Base-by-base conservation (phyloP, 1,284 basidiomycete genomes). In the Leucoagaricus sp. region DNA sequence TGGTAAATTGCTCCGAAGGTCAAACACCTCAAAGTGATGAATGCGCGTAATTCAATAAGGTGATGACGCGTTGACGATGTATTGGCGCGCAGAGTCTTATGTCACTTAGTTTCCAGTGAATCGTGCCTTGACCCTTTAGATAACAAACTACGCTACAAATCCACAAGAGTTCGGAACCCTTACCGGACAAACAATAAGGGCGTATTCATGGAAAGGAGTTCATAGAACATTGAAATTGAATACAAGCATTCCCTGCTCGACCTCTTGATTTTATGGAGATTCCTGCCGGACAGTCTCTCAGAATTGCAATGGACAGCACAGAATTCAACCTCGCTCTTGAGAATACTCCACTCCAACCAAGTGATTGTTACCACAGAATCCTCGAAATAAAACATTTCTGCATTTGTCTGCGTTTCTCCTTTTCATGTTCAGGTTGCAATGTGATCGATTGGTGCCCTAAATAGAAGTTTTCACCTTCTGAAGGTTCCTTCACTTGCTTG, bases 401-500 rank as follows among this genome's bases (percentile, higher is more conserved):
- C 31, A 34, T 44, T 31, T 42, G 46, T 44, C 19, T 17, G 25
- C 10, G 13, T 42, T 25, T 38, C 8, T 21, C n/a, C n/a, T 55
- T 55, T 47, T 49, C 53, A 49, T 55, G 53, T 49, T 55, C 53
- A 49, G 46, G 47, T 55, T 10, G 17, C 23, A 8, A 25, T 25
- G n/a, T 31, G 26, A 34, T 15, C 40, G 25, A 38, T 33, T 26
- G 21, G 26, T 26, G 31, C 25, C 33, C 4, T 17, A 53, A 46
- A 54, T 42, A 34, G 36, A n/a, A 41, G 42, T 26, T 36, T 53
- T 36, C 12, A 25, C 51, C 53, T 40, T 31, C 17, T 54, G 19
- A 26, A 29, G 53, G 33, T 38, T 25, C 40, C 41, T 33, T 45
- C 23, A 26, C 46, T 23, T 52, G 28, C n/a, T n/a, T n/a, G n/a